Percentiles rank a stretch among this genome's conserved stretches.
Conservation (phyloP, 208 protist species). For the Trypanosoma brucei region DNA sequence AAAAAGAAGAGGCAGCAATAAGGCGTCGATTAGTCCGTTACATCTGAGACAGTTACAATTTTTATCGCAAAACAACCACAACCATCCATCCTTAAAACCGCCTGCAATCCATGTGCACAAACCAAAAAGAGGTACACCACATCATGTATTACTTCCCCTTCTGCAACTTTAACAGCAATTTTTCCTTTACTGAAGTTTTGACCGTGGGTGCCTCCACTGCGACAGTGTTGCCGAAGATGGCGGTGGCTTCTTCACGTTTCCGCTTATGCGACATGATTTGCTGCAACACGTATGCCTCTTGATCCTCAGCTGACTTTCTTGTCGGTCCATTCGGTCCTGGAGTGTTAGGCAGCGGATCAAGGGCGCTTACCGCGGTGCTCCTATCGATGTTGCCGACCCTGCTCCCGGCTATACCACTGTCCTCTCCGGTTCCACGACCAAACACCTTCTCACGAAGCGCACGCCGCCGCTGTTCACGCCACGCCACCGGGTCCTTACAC, state of each 20-base stretch:
- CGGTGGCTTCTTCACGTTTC: slow-evolving; percentile 29
- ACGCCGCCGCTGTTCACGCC: slow-evolving; percentile 70
- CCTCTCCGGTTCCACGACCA: slow-evolving; percentile 5
- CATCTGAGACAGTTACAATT: too few species aligned
- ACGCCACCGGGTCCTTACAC: slow-evolving; percentile 53
- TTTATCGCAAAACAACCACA: too few species aligned
- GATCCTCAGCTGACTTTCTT: slow-evolving; percentile 5
- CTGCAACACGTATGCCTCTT: slow-evolving; percentile 62
- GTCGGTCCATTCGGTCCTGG: background rate
- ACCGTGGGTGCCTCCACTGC: background rate
- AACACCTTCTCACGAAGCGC: slow-evolving; percentile 74
- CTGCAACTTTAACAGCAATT: slow-evolving; percentile 48
- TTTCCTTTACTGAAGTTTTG: slow-evolving; percentile 48
- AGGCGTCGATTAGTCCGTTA: too few species aligned
- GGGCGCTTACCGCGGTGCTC: background rate
- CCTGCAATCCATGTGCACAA: too few species aligned
- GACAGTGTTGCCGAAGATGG: slow-evolving; percentile 3
- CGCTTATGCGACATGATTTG: slow-evolving; percentile 64
- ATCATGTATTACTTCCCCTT: slow-evolving; percentile 13
- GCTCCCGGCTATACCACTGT: background rate
- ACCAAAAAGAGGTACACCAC: too few species aligned
- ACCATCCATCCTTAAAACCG: too few species aligned
- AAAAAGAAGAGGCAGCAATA: too few species aligned
- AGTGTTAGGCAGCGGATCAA: background rate
- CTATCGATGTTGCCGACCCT: background rate